A percentile compares a stretch with the other conserved stretches of the same genome.
Conservation (phyloP, 164 flowering plant genomes). For the Akebia trifoliata region DNA sequence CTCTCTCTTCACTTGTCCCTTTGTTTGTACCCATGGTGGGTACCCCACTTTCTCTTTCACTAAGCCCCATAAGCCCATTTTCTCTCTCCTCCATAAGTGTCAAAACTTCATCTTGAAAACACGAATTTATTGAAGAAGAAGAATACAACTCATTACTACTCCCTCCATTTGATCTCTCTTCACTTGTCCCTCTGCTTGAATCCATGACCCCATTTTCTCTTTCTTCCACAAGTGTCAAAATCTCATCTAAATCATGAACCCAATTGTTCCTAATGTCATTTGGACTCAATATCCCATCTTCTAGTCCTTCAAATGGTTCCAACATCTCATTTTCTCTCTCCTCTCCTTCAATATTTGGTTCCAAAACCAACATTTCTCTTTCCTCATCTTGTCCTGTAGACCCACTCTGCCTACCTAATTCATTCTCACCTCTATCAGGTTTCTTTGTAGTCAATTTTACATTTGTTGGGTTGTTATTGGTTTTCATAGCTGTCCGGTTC, state of each 20-base stretch:
- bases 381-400: not conserved
- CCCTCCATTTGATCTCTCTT: too few relatives aligned
- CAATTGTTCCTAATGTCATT: not conserved
- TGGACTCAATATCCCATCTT: conserved; percentile 16
- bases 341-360: not conserved
- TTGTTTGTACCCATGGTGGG: too few relatives aligned
- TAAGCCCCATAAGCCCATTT: too few relatives aligned
- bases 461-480: conserved; percentile 21
- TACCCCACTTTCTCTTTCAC: too few relatives aligned
- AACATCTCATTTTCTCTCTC: conserved; percentile 11
- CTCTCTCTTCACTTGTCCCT: not conserved
- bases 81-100: too few relatives aligned
- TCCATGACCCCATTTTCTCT: not conserved
- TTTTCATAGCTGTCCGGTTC: conserved; percentile 29
- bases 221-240: too few relatives aligned
- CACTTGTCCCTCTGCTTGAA: too few relatives aligned
- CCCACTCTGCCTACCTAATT: too few relatives aligned
- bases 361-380: not conserved
- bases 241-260: too few relatives aligned
- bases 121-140: too few relatives aligned
- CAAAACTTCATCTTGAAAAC: too few relatives aligned
- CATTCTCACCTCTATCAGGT: not conserved
- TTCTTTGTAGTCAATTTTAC: not conserved
- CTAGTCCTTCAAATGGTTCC: conserved; percentile 23
- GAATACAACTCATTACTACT: too few relatives aligned